phyloP scores from a whole-genome alignment of 768 basidiomycete species.

The Trametes cinnabarina region DNA sequence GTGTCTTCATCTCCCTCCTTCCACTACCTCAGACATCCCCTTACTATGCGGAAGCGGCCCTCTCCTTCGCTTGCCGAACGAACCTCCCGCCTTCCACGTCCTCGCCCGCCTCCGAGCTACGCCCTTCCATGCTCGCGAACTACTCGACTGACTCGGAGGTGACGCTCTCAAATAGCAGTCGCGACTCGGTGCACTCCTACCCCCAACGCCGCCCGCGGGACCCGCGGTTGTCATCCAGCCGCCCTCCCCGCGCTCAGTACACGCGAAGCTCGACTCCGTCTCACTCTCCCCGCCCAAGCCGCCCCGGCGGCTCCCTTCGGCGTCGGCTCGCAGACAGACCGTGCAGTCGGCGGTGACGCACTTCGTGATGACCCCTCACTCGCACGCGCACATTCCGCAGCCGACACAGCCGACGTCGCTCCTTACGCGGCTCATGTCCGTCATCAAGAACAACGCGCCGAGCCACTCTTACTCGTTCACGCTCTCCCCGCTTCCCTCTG shows the following conservation, averaged over 20 bases:
- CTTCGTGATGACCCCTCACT: slow-evolving; percentile 35
- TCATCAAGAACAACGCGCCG: slow-evolving; percentile 36
- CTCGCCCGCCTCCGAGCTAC: neutral
- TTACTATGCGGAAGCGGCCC: slow-evolving; percentile 32
- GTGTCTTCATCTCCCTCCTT: slow-evolving; percentile 34
- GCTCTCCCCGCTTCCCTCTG: slow-evolving; percentile 36
- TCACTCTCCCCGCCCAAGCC: slow-evolving; percentile 9
- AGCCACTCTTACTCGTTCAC: slow-evolving; percentile 65
- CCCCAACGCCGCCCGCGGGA: slow-evolving; percentile 35
- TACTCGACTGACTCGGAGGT: slow-evolving; percentile 29
- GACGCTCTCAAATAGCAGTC: slow-evolving; percentile 27
- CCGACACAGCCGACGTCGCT: slow-evolving; percentile 18
- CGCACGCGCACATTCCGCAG: slow-evolving; percentile 22
- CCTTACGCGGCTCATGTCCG: slow-evolving; percentile 30
- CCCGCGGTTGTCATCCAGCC: slow-evolving; percentile 27
- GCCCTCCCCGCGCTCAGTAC: slow-evolving; percentile 30
- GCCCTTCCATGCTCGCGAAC: slow-evolving; percentile 12
- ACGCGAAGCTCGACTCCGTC: slow-evolving; percentile 32
- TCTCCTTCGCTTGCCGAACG: slow-evolving; percentile 38
- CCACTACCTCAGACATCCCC: slow-evolving; percentile 33
- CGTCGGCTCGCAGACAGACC: neutral
- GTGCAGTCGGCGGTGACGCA: slow-evolving; percentile 21
- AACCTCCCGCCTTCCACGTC: slow-evolving; percentile 15
- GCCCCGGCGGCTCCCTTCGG: neutral
- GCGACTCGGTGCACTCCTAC: slow-evolving; percentile 33